Percentiles rank a stretch among this genome's conserved stretches.
Evolutionary conservation across 495 filamentous ascomycete species (phyloP).

Genomic region (Amniculicola lignicola): DNA sequence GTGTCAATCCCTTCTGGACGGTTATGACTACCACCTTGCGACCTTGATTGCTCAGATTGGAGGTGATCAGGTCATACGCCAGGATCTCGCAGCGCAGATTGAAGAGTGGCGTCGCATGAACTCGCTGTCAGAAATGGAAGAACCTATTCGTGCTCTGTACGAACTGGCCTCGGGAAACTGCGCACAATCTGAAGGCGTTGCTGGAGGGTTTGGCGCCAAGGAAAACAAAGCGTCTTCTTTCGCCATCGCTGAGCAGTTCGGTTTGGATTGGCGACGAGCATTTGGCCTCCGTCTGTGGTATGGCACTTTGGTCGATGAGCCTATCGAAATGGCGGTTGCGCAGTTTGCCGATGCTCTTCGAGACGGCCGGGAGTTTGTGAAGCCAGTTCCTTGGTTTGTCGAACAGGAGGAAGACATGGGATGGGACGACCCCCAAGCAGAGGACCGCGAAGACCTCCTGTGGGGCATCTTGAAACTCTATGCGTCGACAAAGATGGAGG

Average conservation of each 20-base stretch:
- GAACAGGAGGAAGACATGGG: constrained; percentile 48
- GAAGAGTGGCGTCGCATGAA: constrained; percentile 77
- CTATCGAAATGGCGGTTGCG: constrained; percentile 65
- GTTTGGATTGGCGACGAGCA: constrained; percentile 85
- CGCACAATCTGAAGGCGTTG: constrained; percentile 72
- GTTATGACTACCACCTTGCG: constrained; percentile 73
- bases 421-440: constrained; percentile 51
- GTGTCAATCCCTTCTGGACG: constrained; percentile 69
- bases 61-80: constrained; percentile 58
- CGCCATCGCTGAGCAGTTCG: constrained; percentile 72
- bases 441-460: constrained; percentile 69
- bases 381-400: constrained; percentile 59
- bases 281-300: constrained; percentile 92
- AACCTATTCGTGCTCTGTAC: constrained; percentile 81
- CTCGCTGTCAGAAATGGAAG: constrained; percentile 79
- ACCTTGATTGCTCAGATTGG: constrained; percentile 79
- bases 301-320: constrained; percentile 61
- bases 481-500: constrained; percentile 44
- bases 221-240: constrained; percentile 79
- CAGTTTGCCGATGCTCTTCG: constrained; percentile 66
- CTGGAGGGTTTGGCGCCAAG: constrained; percentile 53
- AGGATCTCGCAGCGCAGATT: constrained; percentile 72
- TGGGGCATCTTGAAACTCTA: constrained; percentile 83
- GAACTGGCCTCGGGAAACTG: constrained; percentile 85
- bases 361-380: constrained; percentile 54